Evolutionary conservation across 2,329 filamentous ascomycete species (phyloP), one percentile per base, ranked within the genome.

Genomic region (Aspergillus luchuensis): DNA sequence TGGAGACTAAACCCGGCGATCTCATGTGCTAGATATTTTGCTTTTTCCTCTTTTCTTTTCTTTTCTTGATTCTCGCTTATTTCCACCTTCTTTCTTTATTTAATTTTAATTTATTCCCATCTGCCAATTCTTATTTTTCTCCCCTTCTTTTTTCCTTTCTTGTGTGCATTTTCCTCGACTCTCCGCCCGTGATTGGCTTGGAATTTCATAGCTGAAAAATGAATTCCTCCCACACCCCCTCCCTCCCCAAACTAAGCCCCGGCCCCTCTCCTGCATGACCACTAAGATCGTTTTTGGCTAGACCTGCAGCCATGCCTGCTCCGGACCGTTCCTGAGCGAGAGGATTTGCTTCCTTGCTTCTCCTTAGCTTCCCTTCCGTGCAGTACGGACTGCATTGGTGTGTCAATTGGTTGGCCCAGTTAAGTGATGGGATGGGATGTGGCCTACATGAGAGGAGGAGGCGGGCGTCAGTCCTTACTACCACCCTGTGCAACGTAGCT

Each of bases 1-100:
- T 71, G 70, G 68, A 61, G 57, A 61, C 59, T 59, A 36, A 36
- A 53, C 43, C 38, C 60, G 67, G 57, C 60, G 69, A 71, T 71
- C 69, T 60, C 53, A 25, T 58, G n/a, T 53, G 36, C 23, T 56
- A 28, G 39, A 23, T 19, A 28, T 47, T 43, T 45, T 38, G 11
- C 19, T 56, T 43, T 41, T 17, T 8, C 30, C 30, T 17, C 38
- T 49, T 43, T 48, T 56, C 56, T 39, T 57, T 23, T 59, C 17
- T 47, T 45, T 38, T 57, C 53, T 54, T 64, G 15, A 45, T 19
- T 33, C 36, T 33, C 51, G 45, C 41, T 33, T 49, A 41, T 33
- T 49, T 36, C 25, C 33, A n/a, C n/a, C 28, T 19, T 21, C 19
- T 45, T n/a, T 41, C 30, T 43, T 5, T 36, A 36, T 36, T 15